These are phyloP conservation scores for Gautieria morchelliformis DNA, from an alignment of 768 basidiomycete genomes.

Conservation along the genomic window DNA sequence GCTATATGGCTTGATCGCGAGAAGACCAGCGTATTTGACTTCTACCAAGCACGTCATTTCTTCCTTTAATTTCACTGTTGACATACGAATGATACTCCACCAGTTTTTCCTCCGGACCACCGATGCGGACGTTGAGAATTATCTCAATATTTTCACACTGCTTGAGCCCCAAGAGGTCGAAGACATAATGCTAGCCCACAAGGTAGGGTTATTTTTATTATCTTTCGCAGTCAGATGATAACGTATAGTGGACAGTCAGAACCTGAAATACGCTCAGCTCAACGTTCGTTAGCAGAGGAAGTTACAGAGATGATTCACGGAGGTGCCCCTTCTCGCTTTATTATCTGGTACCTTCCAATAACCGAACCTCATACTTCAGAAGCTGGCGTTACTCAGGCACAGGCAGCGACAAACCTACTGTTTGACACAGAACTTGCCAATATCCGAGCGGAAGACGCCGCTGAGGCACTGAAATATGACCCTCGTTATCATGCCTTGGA, in stretches of 20 bases:
- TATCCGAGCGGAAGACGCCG: conserved; percentile 45
- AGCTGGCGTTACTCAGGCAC: conserved; percentile 31
- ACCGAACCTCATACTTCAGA: conserved; percentile 18
- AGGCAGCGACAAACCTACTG: conserved; percentile 35
- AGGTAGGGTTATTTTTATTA: conserved; percentile 26
- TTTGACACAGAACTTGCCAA: conserved; percentile 30
- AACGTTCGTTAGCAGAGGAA: conserved; percentile 44
- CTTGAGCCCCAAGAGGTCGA: conserved; percentile 50
- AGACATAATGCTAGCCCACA: conserved; percentile 47
- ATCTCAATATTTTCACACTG: conserved; percentile 78
- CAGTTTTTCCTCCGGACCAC: conserved; percentile 85
- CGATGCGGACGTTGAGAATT: conserved; percentile 72
- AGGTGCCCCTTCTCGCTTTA: conserved; percentile 24
- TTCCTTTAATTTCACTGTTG: neutral
- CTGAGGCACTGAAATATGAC: conserved; percentile 54
- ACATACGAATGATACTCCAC: neutral
- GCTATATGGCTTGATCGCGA: conserved; percentile 81
- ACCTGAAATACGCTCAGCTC: conserved; percentile 36
- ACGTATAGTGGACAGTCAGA: conserved; percentile 15
- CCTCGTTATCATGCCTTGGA: conserved; percentile 49
- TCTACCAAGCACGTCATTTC: conserved; percentile 82
- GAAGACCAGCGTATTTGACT: conserved; percentile 81
- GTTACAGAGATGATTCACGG: conserved; percentile 54
- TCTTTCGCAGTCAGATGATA: conserved; percentile 2
- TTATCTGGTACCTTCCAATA: neutral